Evolutionary conservation across 2,329 filamentous ascomycete genomes (phyloP).

Genomic region (Alternaria brassicae): DNA sequence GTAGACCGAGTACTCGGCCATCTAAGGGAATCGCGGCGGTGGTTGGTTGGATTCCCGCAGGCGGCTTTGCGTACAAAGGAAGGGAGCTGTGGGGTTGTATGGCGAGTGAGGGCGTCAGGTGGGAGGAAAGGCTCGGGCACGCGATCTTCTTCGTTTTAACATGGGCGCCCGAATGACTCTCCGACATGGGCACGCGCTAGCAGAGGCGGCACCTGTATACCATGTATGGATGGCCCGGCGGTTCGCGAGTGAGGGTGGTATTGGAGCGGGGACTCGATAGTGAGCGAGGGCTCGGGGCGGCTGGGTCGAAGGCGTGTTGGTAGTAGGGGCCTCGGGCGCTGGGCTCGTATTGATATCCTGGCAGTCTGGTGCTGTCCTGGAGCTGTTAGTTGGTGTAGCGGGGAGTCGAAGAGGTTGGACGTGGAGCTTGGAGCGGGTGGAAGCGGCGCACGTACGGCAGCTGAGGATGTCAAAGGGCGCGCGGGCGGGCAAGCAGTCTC

Average conservation of each 20-base stretch:
- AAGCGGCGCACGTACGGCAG: slow-evolving; percentile 40
- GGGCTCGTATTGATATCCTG: slow-evolving; percentile 30
- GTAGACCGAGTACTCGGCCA: slow-evolving; percentile 72
- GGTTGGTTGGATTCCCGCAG: slow-evolving; percentile 36
- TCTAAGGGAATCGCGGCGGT: slow-evolving; percentile 58
- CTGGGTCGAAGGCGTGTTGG: slow-evolving; percentile 11
- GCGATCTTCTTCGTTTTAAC: slow-evolving; percentile 58
- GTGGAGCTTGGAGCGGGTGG: slow-evolving; percentile 30
- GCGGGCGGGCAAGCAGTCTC: slow-evolving; percentile 40
- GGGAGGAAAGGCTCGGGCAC: slow-evolving; percentile 54
- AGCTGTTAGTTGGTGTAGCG: slow-evolving; percentile 30
- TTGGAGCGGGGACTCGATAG: slow-evolving; percentile 24
- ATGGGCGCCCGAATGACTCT: slow-evolving; percentile 51
- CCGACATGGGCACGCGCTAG: slow-evolving; percentile 45
- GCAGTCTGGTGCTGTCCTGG: slow-evolving; percentile 18
- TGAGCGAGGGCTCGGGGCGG: slow-evolving; percentile 19
- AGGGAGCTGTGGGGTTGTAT: slow-evolving; percentile 33
- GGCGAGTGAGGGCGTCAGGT: slow-evolving; percentile 45
- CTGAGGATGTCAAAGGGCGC: slow-evolving; percentile 24
- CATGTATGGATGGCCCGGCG: slow-evolving; percentile 33
- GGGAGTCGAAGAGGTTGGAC: slow-evolving; percentile 27
- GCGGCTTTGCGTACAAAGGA: slow-evolving; percentile 38
- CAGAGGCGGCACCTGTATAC: slow-evolving; percentile 34
- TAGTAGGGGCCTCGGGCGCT: slow-evolving; percentile 9
- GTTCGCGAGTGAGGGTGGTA: slow-evolving; percentile 21